Evolutionary conservation across 176 grass and related monocot genomes (phyloP), one percentile per base, ranked within the genome.

Genomic region (Carex scoparia): DNA sequence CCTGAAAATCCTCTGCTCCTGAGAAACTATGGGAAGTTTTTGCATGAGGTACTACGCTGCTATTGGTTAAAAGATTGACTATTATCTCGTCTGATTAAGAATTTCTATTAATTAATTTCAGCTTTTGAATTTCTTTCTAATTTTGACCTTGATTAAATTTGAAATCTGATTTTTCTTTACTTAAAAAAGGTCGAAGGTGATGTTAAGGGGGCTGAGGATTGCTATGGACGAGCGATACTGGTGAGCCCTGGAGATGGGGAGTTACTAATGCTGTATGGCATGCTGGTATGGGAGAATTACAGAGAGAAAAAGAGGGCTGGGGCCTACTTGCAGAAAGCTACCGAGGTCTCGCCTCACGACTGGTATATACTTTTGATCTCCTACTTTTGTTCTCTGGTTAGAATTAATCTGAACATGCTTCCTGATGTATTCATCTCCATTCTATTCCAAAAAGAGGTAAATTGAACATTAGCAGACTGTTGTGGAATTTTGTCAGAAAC

Each of bases 1-100:
- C 91, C 95, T 18, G 86, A 44, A 58, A 94, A 94, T 71, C 73
- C 95, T 80, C 91, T 98, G 27, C 82, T 98, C 7, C 83, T 98
- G 16, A 84, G 88, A 65, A 98, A 98, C 89, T 98, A 98, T 86
- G 95, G 89, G 62, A 84, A 76, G 69, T 98, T 94, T 84, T 81
- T 98, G 46, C 88, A 98, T 68, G 95, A 94, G 88, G 89, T 90
- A 79, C 30, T 11, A 40, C 38, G 5, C 38, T 40, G 4, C 4
- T 40, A 54, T 16, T 44, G 7, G 68, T 65, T 65, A 4, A n/a
- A 71, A 10, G 73, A 85, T 46, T 84, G 13, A 15, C 4, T 62
- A 23, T n/a, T 23, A 23, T 23, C 23, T 23, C 23, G 23, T 23
- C 23, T 23, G 23, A 23, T 23, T 23, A 23, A 23, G 15, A 65